Conservation (phyloP, 805 yeast species). For the Pichia sporocuriosa region DNA sequence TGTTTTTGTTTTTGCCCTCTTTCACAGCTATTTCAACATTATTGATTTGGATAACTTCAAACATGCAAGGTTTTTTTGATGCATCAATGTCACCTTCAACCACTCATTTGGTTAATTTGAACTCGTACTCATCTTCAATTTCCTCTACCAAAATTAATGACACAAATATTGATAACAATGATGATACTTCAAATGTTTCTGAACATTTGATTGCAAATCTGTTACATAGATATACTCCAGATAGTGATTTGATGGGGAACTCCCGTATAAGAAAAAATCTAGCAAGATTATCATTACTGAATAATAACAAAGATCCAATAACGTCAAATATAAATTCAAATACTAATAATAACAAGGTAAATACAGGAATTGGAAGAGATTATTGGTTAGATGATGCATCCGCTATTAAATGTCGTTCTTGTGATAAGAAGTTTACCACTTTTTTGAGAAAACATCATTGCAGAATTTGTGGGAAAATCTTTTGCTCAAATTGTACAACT, state of each 20-base stretch:
- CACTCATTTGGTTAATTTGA: slow-evolving; percentile 3
- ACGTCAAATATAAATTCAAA: background rate
- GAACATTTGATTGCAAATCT: slow-evolving; percentile 5
- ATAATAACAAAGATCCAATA: background rate
- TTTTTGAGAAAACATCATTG: slow-evolving; percentile 93
- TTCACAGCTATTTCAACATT: background rate
- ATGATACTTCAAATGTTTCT: background rate
- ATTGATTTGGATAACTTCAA: no score
- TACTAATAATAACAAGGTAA: slow-evolving; percentile 16
- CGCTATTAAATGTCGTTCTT: slow-evolving; percentile 79
- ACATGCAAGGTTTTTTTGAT: background rate
- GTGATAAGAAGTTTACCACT: slow-evolving; percentile 74
- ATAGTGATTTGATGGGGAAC: background rate
- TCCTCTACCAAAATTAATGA: background rate
- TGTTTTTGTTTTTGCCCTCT: no score
- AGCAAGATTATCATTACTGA: background rate
- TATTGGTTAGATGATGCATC: slow-evolving; percentile 97
- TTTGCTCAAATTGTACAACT: slow-evolving; percentile 76
- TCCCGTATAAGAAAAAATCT: background rate
- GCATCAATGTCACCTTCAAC: slow-evolving; percentile 1
- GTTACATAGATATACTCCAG: background rate
- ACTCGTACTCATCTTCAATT: slow-evolving; percentile 4
- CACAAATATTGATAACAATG: background rate
- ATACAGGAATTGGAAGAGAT: slow-evolving; percentile 54
- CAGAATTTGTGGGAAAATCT: slow-evolving; percentile 91